Percentiles rank a stretch among this genome's conserved stretches.
Conservation (phyloP, 805 yeast species). For the Saccharomycopsis malanga region DNA sequence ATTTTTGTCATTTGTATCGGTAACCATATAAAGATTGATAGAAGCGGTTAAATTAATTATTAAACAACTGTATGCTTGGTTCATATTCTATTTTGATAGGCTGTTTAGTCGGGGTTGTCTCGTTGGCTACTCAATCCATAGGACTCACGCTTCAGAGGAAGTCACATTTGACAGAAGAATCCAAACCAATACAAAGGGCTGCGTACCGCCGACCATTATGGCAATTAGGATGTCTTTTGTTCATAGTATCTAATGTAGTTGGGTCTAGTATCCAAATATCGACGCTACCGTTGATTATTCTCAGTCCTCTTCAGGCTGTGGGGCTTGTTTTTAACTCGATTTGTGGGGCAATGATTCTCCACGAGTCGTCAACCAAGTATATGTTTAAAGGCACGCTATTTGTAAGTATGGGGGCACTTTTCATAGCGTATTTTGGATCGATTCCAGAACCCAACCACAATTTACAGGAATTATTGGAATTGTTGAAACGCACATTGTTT, state of each 20-base stretch:
- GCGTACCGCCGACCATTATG: conserved; percentile 45
- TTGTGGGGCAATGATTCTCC: conserved; percentile 57
- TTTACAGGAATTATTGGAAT: conserved; percentile 39
- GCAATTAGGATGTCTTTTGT: conserved; percentile 67
- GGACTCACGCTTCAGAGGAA: conserved; percentile 80
- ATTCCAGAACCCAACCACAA: conserved; percentile 47
- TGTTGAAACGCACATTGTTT: conserved; percentile 41
- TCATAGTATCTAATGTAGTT: conserved; percentile 64
- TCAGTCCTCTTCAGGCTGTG: conserved; percentile 78
- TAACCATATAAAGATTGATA: no score
- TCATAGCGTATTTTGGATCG: conserved; percentile 69
- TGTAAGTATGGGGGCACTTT: conserved; percentile 66
- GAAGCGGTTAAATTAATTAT: no score
- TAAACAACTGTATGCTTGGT: no score
- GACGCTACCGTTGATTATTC: conserved; percentile 70
- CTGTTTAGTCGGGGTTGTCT: conserved; percentile 60
- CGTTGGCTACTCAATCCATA: conserved; percentile 73
- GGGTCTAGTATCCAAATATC: conserved; percentile 82
- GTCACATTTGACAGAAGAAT: conserved; percentile 50
- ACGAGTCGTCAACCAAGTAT: conserved; percentile 56
- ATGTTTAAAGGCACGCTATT: conserved; percentile 59
- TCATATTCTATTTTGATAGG: conserved; percentile 34
- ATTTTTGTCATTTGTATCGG: no score
- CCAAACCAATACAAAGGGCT: conserved; percentile 27
- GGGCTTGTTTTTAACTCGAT: conserved; percentile 84